A percentile compares a stretch with the other conserved stretches of the same genome.
Conservation (phyloP, 176 grass and related monocot species). For the Saccharum spontaneum region DNA sequence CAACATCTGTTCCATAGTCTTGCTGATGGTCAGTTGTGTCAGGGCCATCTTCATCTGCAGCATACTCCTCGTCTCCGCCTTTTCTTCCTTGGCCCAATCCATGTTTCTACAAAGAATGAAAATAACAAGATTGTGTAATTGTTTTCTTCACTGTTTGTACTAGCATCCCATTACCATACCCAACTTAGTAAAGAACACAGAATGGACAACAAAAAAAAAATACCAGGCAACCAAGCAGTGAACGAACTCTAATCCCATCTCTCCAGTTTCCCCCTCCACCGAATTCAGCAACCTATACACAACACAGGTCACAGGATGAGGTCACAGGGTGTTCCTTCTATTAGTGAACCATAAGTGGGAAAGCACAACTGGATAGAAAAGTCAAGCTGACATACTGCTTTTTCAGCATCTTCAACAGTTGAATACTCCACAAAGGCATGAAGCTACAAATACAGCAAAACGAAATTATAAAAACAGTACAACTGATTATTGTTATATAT, state of each 20-base stretch:
- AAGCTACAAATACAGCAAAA: conserved; percentile 52
- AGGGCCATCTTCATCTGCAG: conserved; percentile 43
- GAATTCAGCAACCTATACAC: conserved; percentile 72
- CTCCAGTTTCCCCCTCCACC: conserved; percentile 88
- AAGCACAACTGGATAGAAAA: conserved; percentile 4
- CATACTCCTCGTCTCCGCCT: conserved; percentile 42
- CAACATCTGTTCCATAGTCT: conserved; percentile 37
- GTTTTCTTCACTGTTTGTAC: neutral
- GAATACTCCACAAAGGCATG: conserved; percentile 97
- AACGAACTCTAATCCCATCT: conserved; percentile 76
- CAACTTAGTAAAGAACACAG: conserved; percentile 1
- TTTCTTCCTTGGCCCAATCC: conserved; percentile 43
- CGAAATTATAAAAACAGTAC: neutral
- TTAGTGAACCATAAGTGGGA: neutral
- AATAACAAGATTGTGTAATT: neutral
- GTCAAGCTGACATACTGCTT: conserved; percentile 64
- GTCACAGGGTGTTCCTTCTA: neutral
- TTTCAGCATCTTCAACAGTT: conserved; percentile 87
- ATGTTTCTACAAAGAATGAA: conserved; percentile 38
- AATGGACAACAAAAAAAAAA: conserved; percentile 9
- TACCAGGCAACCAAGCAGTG: conserved; percentile 80
- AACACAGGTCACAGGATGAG: neutral
- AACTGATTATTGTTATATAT: conserved; percentile 4
- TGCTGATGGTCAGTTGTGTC: conserved; percentile 30
- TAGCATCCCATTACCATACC: neutral